phyloP scores from a whole-genome alignment of 2,329 filamentous ascomycete genomes.

The Pestalotiopsis sp. region DNA sequence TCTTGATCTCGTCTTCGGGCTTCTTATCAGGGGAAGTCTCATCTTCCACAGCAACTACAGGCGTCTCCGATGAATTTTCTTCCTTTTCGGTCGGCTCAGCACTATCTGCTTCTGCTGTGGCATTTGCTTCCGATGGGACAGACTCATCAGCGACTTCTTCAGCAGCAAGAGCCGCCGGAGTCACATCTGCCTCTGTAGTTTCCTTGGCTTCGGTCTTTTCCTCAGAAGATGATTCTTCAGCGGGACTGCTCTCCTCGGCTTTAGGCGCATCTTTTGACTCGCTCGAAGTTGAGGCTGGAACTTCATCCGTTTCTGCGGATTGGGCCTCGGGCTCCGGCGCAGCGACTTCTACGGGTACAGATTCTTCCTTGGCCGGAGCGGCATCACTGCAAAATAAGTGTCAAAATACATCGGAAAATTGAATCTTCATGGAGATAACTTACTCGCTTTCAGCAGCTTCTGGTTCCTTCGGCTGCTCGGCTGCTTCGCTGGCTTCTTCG shows the following conservation, averaged over 20 bases:
- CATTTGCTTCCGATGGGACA: background rate
- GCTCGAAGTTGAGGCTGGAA: background rate
- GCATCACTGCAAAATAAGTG: background rate
- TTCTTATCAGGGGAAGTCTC: background rate
- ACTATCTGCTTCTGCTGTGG: background rate
- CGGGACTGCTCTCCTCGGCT: background rate
- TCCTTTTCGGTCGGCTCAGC: background rate
- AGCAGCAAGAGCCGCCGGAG: accelerated
- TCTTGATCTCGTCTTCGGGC: background rate
- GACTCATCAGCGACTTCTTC: background rate
- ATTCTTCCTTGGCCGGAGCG: background rate
- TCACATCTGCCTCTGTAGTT: background rate
- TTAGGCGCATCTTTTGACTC: background rate
- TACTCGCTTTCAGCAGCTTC: background rate
- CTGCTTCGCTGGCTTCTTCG: background rate
- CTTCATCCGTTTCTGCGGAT: background rate
- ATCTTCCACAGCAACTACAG: background rate
- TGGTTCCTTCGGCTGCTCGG: background rate
- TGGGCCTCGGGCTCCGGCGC: background rate
- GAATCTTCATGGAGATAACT: background rate
- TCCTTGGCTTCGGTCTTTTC: background rate
- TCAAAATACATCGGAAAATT: background rate
- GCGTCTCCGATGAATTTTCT: background rate
- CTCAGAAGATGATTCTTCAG: background rate
- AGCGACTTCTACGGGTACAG: background rate